Conservation (phyloP, 2,329 filamentous ascomycete species). For the Knufia petricola region DNA sequence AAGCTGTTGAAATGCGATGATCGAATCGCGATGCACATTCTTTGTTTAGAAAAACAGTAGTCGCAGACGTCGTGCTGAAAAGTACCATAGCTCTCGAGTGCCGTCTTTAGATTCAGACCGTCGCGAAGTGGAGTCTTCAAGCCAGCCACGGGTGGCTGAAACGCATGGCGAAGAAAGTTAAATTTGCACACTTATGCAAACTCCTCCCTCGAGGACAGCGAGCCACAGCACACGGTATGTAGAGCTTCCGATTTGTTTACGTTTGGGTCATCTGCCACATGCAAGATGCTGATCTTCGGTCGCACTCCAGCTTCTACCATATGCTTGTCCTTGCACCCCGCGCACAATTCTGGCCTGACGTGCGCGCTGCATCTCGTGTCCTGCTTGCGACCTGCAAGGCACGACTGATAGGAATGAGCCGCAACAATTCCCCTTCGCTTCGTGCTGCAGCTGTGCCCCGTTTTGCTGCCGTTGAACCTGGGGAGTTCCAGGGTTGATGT, state of each 20-base stretch:
- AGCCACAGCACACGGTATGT: neutral
- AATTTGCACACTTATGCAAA: constrained; percentile 4
- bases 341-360: neutral
- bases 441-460: neutral
- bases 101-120: neutral
- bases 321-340: constrained; percentile 1
- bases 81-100: neutral
- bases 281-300: neutral
- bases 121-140: too few species aligned
- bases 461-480: too few species aligned
- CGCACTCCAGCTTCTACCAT: too few species aligned
- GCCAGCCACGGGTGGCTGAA: constrained; percentile 5
- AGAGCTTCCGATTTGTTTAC: constrained; percentile 5
- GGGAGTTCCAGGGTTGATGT: neutral
- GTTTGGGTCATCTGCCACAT: constrained; percentile 7
- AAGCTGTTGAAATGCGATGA: too few species aligned
- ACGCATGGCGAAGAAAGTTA: neutral
- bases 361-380: neutral
- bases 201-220: neutral
- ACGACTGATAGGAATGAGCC: neutral
- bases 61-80: neutral
- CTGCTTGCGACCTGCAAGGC: neutral
- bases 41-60: too few species aligned
- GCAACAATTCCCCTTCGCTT: neutral
- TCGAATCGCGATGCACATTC: too few species aligned